Conservation (phyloP, 2,329 filamentous ascomycete genomes). For the Pestalotiopsis sp. region DNA sequence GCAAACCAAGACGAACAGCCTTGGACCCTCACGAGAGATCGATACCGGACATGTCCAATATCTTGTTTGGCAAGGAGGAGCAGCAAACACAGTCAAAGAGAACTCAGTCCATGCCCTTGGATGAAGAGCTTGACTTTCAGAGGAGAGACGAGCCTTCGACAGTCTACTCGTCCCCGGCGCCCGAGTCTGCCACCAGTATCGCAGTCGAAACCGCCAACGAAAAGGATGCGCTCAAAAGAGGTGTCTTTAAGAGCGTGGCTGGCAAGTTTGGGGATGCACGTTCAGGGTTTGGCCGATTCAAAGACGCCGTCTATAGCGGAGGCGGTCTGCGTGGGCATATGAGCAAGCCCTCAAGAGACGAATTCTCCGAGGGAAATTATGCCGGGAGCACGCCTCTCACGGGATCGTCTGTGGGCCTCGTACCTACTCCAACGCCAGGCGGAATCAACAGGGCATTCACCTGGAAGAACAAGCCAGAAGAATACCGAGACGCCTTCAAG, state of each 20-base stretch:
- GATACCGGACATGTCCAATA: conserved; percentile 46
- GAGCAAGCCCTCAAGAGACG: conserved; percentile 60
- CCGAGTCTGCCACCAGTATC: conserved; percentile 49
- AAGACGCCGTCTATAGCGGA: conserved; percentile 73
- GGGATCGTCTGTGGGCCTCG: conserved; percentile 36
- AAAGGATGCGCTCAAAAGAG: conserved; percentile 63
- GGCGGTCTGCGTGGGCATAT: conserved; percentile 56
- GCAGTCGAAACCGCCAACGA: conserved; percentile 53
- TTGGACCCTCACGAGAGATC: conserved; percentile 50
- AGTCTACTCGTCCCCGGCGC: conserved; percentile 45
- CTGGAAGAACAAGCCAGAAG: conserved; percentile 67
- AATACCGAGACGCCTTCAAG: conserved; percentile 51
- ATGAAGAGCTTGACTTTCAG: conserved; percentile 52
- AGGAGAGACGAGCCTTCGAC: conserved; percentile 49
- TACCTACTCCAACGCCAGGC: conserved; percentile 38
- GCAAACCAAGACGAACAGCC: conserved; percentile 74
- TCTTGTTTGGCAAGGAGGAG: conserved; percentile 62
- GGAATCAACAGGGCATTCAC: conserved; percentile 56
- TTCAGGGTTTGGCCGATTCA: conserved; percentile 82
- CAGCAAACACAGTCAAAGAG: conserved; percentile 49
- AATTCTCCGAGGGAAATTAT: conserved; percentile 43
- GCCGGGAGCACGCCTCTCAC: conserved; percentile 38
- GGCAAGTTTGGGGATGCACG: conserved; percentile 80
- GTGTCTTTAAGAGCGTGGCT: conserved; percentile 78
- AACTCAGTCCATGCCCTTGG: conserved; percentile 51